Evolutionary conservation across 495 filamentous ascomycete species (phyloP).

Genomic region (Hypoxylon fragiforme): DNA sequence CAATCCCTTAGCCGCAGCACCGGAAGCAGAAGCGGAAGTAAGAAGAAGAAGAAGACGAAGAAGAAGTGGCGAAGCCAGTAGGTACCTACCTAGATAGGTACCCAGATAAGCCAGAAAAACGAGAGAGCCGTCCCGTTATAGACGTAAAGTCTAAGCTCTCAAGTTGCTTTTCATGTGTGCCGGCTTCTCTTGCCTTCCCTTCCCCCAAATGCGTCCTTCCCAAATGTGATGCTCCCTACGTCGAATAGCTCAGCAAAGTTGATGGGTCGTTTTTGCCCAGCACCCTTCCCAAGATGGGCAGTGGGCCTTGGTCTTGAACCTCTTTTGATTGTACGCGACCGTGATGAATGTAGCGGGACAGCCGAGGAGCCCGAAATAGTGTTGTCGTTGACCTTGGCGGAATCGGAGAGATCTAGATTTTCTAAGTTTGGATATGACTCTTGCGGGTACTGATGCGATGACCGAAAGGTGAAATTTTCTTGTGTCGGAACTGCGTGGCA

Average conservation of each 20-base stretch:
- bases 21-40: no score
- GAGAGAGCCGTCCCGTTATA: not conserved
- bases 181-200: slow-evolving; percentile 71
- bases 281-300: slow-evolving; percentile 55
- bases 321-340: slow-evolving; percentile 40
- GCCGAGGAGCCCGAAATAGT: slow-evolving; percentile 36
- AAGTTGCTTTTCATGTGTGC: slow-evolving; percentile 54
- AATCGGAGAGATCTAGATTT: slow-evolving; percentile 55
- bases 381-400: slow-evolving; percentile 33
- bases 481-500: slow-evolving; percentile 43
- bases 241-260: slow-evolving; percentile 83
- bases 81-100: no score
- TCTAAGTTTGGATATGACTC: slow-evolving; percentile 66
- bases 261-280: slow-evolving; percentile 78
- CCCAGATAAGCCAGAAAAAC: not conserved
- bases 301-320: slow-evolving; percentile 46
- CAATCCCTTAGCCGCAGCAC: not conserved
- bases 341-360: slow-evolving; percentile 38
- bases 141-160: not conserved
- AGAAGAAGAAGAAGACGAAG: no score
- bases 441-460: slow-evolving; percentile 67
- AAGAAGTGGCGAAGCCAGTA: no score
- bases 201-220: slow-evolving; percentile 67
- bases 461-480: slow-evolving; percentile 72
- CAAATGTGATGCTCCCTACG: slow-evolving; percentile 65